phyloP scores from a whole-genome alignment of 768 basidiomycete genomes.

The Cystobasidium onofrii region DNA sequence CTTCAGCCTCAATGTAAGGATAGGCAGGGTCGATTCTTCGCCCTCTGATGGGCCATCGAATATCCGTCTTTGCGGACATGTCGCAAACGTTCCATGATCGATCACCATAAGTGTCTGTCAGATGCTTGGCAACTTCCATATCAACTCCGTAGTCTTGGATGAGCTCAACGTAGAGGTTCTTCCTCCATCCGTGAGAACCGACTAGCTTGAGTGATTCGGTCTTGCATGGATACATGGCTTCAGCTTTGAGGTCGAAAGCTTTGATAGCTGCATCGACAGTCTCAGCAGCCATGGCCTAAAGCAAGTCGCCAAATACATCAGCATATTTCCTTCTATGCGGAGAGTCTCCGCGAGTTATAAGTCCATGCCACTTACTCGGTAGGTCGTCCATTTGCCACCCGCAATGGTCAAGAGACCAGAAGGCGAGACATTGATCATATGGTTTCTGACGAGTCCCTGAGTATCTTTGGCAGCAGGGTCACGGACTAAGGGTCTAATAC shows the following conservation, averaged over 20 bases:
- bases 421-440: conserved; percentile 74
- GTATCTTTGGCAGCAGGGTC: conserved; percentile 69
- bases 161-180: conserved; percentile 93
- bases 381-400: conserved; percentile 99
- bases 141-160: conserved; percentile 65
- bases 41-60: conserved; percentile 79
- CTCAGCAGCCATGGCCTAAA: conserved; percentile 79
- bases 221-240: conserved; percentile 56
- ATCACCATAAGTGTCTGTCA: conserved; percentile 90
- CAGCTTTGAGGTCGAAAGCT: conserved; percentile 55
- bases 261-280: conserved; percentile 79
- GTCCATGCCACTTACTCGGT: too few relatives aligned
- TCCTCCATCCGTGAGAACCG: conserved; percentile 86
- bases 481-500: conserved; percentile 78
- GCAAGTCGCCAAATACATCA: conserved; percentile 23
- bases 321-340: too few relatives aligned
- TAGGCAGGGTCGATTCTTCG: conserved; percentile 62
- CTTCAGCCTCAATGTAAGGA: conserved; percentile 88
- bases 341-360: too few relatives aligned
- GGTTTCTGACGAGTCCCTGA: conserved; percentile 81
- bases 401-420: conserved; percentile 85
- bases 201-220: conserved; percentile 75
- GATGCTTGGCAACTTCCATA: conserved; percentile 79
- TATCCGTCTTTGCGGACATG: conserved; percentile 66
- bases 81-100: conserved; percentile 90